Conservation (phyloP, 306 rosid genomes). For the Glycine latifolia region DNA sequence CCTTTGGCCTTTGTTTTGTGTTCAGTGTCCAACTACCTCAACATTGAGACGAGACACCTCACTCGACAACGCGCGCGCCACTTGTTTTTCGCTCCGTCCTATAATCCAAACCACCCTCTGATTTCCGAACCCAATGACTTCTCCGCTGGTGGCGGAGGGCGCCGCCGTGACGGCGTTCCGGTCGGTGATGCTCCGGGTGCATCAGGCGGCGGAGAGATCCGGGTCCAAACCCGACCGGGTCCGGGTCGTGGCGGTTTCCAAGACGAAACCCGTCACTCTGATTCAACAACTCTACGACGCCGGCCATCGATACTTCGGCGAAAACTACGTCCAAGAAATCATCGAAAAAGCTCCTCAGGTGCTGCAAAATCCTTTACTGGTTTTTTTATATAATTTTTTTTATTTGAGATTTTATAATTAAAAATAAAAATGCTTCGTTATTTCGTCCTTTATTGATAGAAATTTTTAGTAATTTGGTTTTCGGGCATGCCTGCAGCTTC, state of each 20-base stretch:
- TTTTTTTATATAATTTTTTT: not conserved
- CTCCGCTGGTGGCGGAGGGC: constrained; percentile 69
- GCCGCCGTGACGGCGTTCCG: constrained; percentile 66
- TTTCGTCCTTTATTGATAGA: not conserved
- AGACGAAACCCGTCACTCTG: constrained; percentile 78
- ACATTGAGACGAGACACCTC: no score
- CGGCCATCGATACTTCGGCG: constrained; percentile 80
- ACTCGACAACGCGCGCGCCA: no score
- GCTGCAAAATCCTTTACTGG: not conserved
- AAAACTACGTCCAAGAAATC: constrained; percentile 84
- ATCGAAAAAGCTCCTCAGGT: constrained; percentile 91
- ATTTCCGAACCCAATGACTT: constrained; percentile 54
- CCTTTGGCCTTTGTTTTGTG: no score
- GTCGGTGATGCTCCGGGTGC: constrained; percentile 70
- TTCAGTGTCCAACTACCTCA: no score
- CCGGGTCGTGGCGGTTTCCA: constrained; percentile 81
- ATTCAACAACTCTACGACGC: constrained; percentile 79
- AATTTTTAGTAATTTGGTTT: constrained; percentile 32
- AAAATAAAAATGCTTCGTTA: not conserved
- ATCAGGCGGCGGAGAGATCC: constrained; percentile 76
- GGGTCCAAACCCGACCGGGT: constrained; percentile 54
- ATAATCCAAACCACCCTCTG: not conserved
- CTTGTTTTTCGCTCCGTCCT: no score
- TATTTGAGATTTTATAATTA: not conserved
- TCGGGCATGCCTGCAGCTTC: constrained; percentile 65